Conservation (phyloP, 192 early-diverging fungal species). For the Radiomyces spectabilis region DNA sequence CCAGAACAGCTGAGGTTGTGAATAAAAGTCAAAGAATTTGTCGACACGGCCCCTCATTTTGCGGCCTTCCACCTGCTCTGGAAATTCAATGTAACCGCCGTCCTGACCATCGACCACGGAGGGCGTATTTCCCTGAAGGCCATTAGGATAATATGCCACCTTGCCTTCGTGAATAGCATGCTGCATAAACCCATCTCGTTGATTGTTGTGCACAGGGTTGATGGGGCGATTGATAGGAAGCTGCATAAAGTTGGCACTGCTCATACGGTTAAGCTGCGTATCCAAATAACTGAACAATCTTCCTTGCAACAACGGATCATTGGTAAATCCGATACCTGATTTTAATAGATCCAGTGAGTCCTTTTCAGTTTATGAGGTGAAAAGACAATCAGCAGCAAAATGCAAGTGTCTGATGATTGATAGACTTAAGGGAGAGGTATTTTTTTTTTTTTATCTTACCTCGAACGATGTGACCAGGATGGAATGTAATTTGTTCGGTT, state of each 20-base stretch:
- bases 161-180: constrained; percentile 13
- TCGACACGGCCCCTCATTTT: constrained; percentile 5
- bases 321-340: constrained; percentile 27
- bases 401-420: too few relatives aligned
- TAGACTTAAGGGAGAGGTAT: too few relatives aligned
- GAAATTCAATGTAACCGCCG: constrained; percentile 20
- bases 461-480: constrained; percentile 28
- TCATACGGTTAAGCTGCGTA: constrained; percentile 35
- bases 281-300: constrained; percentile 39
- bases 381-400: too few relatives aligned
- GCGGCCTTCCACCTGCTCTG: constrained; percentile 7
- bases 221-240: constrained; percentile 40
- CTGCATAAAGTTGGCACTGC: constrained; percentile 30
- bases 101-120: neutral
- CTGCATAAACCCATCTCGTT: constrained; percentile 33
- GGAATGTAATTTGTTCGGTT: constrained; percentile 38
- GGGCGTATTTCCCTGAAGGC: constrained; percentile 1
- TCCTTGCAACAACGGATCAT: constrained; percentile 42
- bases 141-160: constrained; percentile 24
- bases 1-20: constrained; percentile 29
- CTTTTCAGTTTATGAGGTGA: too few relatives aligned
- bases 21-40: constrained; percentile 15
- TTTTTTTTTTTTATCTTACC: too few relatives aligned
- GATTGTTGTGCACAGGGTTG: constrained; percentile 31
- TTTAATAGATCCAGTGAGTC: too few relatives aligned